phyloP scores from a whole-genome alignment of 495 filamentous ascomycete genomes.

The Saxophila tyrrhenica region DNA sequence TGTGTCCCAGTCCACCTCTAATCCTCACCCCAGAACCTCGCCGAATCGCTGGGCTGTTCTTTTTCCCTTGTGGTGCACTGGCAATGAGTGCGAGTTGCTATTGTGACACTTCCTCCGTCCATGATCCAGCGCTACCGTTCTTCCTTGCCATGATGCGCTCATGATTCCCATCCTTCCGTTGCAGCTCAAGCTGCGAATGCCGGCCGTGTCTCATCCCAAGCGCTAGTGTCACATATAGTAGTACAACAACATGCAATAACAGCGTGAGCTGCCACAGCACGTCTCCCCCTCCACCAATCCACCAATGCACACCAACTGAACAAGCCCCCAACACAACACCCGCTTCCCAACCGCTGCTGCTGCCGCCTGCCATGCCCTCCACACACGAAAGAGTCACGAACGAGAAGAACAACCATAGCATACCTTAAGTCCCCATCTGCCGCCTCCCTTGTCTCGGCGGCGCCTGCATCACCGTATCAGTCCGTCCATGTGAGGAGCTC shows the following conservation, averaged over 20 bases:
- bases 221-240: not conserved
- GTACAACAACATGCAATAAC: no score
- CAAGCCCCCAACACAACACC: no score
- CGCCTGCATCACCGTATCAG: slow-evolving; percentile 14
- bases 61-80: no score
- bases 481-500: slow-evolving; percentile 2
- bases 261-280: not conserved
- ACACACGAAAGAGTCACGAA: no score
- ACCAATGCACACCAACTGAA: no score
- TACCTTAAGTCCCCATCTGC: not conserved
- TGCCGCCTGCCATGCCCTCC: no score
- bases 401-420: no score
- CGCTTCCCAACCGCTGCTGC: no score
- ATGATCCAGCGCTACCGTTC: not conserved
- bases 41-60: no score
- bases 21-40: no score
- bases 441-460: not conserved
- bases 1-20: not conserved
- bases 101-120: not conserved
- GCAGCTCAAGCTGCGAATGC: not conserved
- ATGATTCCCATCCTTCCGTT: no score
- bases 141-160: no score
- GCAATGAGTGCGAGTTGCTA: not conserved
- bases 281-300: not conserved
- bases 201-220: not conserved